Percentiles rank a stretch among this genome's conserved stretches.
Conservation (phyloP, 73 alveolate species). For the Paramecium caudatum region DNA sequence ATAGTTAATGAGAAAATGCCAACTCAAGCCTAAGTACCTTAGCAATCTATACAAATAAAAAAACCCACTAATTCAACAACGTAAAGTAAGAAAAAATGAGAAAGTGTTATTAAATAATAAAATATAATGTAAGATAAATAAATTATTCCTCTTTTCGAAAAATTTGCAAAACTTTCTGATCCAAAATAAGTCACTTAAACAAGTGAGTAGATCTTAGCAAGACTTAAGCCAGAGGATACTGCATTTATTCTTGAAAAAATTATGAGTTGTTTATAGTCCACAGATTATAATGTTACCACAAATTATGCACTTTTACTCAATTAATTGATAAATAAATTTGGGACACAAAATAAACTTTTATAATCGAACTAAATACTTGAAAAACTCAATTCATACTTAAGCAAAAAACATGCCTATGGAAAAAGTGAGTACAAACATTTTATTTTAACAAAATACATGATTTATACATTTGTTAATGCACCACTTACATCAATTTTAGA, state of each 20-base stretch:
- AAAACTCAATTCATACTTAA: background rate
- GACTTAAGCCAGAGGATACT: background rate
- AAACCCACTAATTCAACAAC: constrained; percentile 26
- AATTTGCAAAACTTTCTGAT: constrained; percentile 31
- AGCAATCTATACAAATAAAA: constrained; percentile 44
- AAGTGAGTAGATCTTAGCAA: constrained; percentile 18
- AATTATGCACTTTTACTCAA: constrained; percentile 14
- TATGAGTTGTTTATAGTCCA: constrained; percentile 5
- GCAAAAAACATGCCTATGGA: constrained; percentile 11
- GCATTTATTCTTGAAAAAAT: background rate
- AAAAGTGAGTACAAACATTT: constrained; percentile 49
- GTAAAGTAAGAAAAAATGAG: constrained; percentile 51
- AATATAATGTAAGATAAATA: constrained; percentile 61
- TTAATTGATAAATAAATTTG: background rate
- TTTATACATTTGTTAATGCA: background rate
- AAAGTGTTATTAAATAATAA: background rate
- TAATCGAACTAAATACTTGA: background rate
- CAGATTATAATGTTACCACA: background rate
- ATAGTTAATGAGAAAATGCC: constrained; percentile 69
- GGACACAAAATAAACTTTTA: background rate
- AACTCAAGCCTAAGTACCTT: constrained; percentile 45
- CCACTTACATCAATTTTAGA: background rate
- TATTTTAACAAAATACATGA: constrained; percentile 12
- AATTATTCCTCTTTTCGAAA: constrained; percentile 19
- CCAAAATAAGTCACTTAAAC: background rate